Percentiles rank a stretch among this genome's conserved stretches.
Evolutionary conservation across 2,329 filamentous ascomycete genomes (phyloP).

Genomic region (Leptoxyphium fumago): DNA sequence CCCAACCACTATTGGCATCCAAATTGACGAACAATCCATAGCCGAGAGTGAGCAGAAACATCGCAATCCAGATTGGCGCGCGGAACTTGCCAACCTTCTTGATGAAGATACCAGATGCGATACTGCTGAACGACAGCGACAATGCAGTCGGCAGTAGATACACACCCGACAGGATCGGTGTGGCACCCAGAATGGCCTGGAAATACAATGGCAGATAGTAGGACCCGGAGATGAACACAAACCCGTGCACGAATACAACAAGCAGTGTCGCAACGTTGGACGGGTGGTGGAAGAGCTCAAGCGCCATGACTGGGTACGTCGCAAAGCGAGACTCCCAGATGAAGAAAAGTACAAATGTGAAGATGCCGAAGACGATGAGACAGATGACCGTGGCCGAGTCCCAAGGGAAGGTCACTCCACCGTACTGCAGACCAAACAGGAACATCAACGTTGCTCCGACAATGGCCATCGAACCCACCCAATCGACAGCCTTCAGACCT

Average conservation of each 20-base stretch:
- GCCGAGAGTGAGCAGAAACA: slow-evolving; percentile 24
- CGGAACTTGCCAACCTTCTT: slow-evolving; percentile 32
- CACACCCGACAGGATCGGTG: slow-evolving; percentile 57
- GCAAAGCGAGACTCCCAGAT: slow-evolving; percentile 60
- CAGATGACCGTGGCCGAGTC: slow-evolving; percentile 59
- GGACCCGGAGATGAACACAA: slow-evolving; percentile 60
- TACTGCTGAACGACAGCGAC: slow-evolving; percentile 18
- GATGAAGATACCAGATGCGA: slow-evolving; percentile 26
- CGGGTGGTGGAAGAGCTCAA: slow-evolving; percentile 50
- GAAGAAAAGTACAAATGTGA: slow-evolving; percentile 48
- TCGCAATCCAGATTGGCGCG: slow-evolving; percentile 36
- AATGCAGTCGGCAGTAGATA: slow-evolving; percentile 28
- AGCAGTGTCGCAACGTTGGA: slow-evolving; percentile 52
- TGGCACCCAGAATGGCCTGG: slow-evolving; percentile 55
- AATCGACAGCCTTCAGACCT: slow-evolving; percentile 51
- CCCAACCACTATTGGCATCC: slow-evolving; percentile 18
- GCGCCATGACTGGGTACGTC: slow-evolving; percentile 63
- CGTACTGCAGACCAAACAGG: slow-evolving; percentile 72
- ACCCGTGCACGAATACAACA: slow-evolving; percentile 58
- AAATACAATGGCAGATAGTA: slow-evolving; percentile 83
- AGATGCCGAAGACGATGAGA: slow-evolving; percentile 57
- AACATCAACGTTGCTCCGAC: slow-evolving; percentile 73
- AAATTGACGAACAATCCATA: slow-evolving; percentile 26
- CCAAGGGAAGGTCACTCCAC: slow-evolving; percentile 65
- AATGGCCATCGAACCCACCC: slow-evolving; percentile 50